Percentiles rank a stretch among this genome's conserved stretches.
Conservation (phyloP, 352 stramenopile genomes). For the Achlya hypogyna region DNA sequence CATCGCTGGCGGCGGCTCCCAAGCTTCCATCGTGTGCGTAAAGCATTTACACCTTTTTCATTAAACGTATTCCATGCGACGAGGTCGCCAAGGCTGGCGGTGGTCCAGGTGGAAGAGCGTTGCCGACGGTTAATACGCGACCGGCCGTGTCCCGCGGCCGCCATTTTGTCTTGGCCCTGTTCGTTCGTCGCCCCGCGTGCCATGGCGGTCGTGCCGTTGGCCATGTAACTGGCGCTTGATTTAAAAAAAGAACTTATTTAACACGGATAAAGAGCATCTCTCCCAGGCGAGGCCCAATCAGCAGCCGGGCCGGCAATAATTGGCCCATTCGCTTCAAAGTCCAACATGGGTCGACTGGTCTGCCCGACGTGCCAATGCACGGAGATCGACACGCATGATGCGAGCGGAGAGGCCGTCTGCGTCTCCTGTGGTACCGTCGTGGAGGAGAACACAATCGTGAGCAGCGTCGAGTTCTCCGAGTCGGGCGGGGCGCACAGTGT, state of each 20-base stretch:
- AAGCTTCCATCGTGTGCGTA: no score
- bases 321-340: not conserved
- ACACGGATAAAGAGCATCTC: not conserved
- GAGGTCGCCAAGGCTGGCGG: no score
- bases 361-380: constrained; percentile 94
- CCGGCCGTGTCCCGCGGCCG: no score
- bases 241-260: not conserved
- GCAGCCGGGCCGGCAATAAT: not conserved
- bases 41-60: no score
- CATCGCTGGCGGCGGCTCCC: no score
- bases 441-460: constrained; percentile 98
- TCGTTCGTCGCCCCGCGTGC: no score
- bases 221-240: no score
- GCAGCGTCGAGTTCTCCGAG: constrained; percentile 95
- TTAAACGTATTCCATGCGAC: no score
- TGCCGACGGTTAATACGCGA: no score
- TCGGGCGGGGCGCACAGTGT: constrained; percentile 84
- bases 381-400: constrained; percentile 92
- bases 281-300: not conserved
- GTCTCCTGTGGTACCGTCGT: constrained; percentile 89
- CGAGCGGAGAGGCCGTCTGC: constrained; percentile 81
- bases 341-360: constrained; percentile 26
- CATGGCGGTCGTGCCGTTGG: no score
- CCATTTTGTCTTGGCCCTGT: no score
- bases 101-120: no score